A percentile compares a stretch with the other conserved stretches of the same genome.
Evolutionary conservation across 1,139 yeast species (phyloP).

Genomic region (Lodderomyces theae): DNA sequence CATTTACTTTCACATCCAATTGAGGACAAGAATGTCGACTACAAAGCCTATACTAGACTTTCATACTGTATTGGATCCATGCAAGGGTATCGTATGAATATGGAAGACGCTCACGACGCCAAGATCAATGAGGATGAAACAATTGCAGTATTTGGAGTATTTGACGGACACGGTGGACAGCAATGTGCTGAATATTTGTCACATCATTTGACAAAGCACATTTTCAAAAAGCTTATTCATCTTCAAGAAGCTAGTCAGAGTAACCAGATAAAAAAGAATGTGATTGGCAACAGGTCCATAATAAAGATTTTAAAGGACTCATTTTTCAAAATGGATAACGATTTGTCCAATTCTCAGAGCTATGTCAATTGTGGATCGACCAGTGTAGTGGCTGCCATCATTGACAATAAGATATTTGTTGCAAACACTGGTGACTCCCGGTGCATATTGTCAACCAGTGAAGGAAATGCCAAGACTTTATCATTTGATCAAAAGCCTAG

Average conservation of each 20-base stretch:
- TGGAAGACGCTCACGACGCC: constrained; percentile 73
- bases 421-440: constrained; percentile 79
- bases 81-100: constrained; percentile 75
- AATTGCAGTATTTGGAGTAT: constrained; percentile 66
- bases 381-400: constrained; percentile 54
- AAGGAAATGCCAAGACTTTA: constrained; percentile 56
- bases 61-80: constrained; percentile 69
- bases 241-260: not conserved
- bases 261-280: constrained; percentile 11
- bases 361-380: constrained; percentile 63
- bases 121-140: constrained; percentile 40
- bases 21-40: constrained; percentile 60
- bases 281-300: constrained; percentile 1
- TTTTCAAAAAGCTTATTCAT: constrained; percentile 28
- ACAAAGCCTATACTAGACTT: constrained; percentile 40
- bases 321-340: constrained; percentile 57
- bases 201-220: constrained; percentile 35
- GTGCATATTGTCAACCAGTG: constrained; percentile 50
- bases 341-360: constrained; percentile 43
- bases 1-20: constrained; percentile 74
- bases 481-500: constrained; percentile 78
- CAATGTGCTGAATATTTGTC: constrained; percentile 57
- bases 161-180: constrained; percentile 80
- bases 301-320: constrained; percentile 44
- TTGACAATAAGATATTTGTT: constrained; percentile 51